These are phyloP conservation scores for Raffaelea arxii DNA, from an alignment of 2,329 filamentous ascomycete species.

Conservation along the genomic window DNA sequence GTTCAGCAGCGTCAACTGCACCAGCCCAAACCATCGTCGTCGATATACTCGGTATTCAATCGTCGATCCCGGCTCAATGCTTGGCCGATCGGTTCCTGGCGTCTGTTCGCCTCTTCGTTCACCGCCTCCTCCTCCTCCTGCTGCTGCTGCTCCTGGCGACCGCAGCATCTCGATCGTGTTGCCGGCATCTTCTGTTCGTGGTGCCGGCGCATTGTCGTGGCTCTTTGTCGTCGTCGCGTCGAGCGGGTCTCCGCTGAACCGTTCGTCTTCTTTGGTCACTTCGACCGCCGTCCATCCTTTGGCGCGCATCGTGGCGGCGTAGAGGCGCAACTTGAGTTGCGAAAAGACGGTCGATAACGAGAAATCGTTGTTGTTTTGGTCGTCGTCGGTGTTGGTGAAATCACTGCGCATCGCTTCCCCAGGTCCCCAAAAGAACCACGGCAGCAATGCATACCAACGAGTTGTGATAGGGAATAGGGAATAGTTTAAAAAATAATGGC, in stretches of 20 bases:
- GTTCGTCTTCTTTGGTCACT: background rate
- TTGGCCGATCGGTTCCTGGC: conserved; percentile 4
- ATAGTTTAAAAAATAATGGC: too few relatives aligned
- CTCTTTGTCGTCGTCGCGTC: background rate
- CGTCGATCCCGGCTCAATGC: background rate
- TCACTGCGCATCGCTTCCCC: too few relatives aligned
- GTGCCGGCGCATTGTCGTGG: background rate
- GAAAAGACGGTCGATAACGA: too few relatives aligned
- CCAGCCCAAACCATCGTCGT: conserved; percentile 78
- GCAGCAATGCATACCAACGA: too few relatives aligned
- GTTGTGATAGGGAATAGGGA: too few relatives aligned
- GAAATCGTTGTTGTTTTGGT: too few relatives aligned
- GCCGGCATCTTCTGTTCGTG: background rate
- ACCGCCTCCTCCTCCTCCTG: background rate
- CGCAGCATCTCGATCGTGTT: background rate
- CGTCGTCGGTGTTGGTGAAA: too few relatives aligned
- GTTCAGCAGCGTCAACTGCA: conserved; percentile 78
- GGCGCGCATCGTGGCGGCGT: too few relatives aligned
- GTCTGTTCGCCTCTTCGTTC: conserved; percentile 2
- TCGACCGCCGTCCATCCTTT: too few relatives aligned
- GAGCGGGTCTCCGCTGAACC: background rate
- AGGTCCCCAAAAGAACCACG: too few relatives aligned
- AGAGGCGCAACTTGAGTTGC: too few relatives aligned
- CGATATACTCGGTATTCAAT: conserved; percentile 50
- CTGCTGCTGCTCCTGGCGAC: background rate